phyloP scores from a whole-genome alignment of 345 rosid genomes.

The Brassica napus region DNA sequence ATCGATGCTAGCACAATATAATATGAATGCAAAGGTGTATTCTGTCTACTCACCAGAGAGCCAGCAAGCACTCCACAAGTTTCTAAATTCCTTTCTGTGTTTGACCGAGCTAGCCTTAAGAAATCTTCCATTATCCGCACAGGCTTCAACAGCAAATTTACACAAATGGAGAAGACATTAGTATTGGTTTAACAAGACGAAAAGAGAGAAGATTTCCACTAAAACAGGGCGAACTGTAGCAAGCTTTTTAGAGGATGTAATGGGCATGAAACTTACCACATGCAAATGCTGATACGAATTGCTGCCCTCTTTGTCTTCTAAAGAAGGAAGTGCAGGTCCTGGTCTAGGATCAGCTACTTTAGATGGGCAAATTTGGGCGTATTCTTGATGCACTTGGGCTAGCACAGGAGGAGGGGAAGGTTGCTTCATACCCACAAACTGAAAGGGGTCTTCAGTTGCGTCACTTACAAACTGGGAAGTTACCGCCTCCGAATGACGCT shows the following conservation, averaged over 20 bases:
- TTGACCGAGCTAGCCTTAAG: constrained; percentile 73
- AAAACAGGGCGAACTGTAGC: neutral
- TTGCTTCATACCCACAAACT: constrained; percentile 72
- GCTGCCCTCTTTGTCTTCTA: constrained; percentile 50
- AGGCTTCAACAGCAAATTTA: constrained; percentile 59
- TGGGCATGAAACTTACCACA: constrained; percentile 62
- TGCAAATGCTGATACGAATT: constrained; percentile 78
- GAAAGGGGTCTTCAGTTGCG: constrained; percentile 77
- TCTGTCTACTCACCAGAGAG: constrained; percentile 70
- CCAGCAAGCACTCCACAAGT: constrained; percentile 97
- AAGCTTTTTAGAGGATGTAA: neutral
- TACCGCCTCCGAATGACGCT: constrained; percentile 50
- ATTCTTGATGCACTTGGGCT: constrained; percentile 68
- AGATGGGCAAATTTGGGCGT: constrained; percentile 74
- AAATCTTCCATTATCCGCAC: constrained; percentile 86
- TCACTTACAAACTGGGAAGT: constrained; percentile 50
- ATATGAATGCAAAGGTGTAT: neutral
- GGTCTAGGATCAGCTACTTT: constrained; percentile 99
- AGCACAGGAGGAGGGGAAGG: constrained; percentile 97
- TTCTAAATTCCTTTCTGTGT: constrained; percentile 86
- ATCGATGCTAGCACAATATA: neutral
- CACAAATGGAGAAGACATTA: constrained; percentile 13
- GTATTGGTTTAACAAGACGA: constrained; percentile 5
- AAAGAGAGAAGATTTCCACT: neutral
- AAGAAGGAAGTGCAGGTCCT: constrained; percentile 78